Conservation (phyloP, 352 stramenopile genomes). For the Thalassiosira allenii region DNA sequence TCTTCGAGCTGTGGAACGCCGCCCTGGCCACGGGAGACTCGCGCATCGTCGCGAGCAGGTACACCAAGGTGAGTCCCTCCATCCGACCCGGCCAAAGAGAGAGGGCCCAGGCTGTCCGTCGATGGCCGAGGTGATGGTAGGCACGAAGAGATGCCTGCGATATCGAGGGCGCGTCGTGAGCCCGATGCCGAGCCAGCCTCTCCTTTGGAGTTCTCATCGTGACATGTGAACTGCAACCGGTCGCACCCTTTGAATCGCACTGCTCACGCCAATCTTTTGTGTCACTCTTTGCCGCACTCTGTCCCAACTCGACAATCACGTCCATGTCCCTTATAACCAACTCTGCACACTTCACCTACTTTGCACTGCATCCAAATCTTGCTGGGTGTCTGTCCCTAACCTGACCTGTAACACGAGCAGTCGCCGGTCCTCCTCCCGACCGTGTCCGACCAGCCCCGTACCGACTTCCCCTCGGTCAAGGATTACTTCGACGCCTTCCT, state of each 20-base stretch:
- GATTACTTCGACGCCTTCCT: conserved; percentile 74
- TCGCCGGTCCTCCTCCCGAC: conserved; percentile 60
- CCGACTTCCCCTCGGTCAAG: conserved; percentile 57
- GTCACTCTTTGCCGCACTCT: conserved; percentile 23
- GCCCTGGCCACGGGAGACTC: conserved; percentile 62
- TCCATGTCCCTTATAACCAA: conserved; percentile 24
- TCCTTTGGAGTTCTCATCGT: no score
- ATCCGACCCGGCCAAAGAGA: conserved; percentile 50
- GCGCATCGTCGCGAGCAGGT: conserved; percentile 54
- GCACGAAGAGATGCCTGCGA: no score
- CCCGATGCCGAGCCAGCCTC: no score
- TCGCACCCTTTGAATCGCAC: no score
- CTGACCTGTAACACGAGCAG: no score
- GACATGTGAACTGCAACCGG: no score
- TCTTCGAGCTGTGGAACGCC: conserved; percentile 71
- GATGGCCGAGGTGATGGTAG: conserved; percentile 60
- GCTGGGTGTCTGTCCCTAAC: no score
- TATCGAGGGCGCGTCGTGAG: no score
- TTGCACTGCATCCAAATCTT: no score
- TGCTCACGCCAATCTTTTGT: no score
- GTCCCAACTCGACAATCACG: conserved; percentile 12
- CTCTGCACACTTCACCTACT: no score
- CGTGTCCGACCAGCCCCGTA: conserved; percentile 54
- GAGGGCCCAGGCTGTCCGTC: conserved; percentile 59
- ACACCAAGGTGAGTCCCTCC: conserved; percentile 43